Base-by-base conservation (phyloP, 176 grass and related monocot species). In the Hordeum marinum region DNA sequence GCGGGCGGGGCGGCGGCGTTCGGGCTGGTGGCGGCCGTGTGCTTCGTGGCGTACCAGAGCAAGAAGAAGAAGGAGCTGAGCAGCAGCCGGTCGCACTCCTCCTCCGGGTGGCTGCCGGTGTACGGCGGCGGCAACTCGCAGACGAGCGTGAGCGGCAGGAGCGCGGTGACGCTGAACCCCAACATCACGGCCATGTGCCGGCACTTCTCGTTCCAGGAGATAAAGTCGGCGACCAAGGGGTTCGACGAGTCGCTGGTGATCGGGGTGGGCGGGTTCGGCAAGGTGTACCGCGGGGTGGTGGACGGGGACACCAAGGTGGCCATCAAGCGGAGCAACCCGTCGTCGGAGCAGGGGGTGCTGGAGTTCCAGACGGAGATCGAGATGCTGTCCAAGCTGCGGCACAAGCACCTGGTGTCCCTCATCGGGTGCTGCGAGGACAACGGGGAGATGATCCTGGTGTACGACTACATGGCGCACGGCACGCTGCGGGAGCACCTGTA, bases 171-270 rank as follows among this genome's bases (percentile, higher is more conserved):
- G 0, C 89, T 93, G 17, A 68, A 93, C 55, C 82, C 85, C 2
- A 95, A 95, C 68, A 75, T 95, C 55, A 88, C 88, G 2, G 88
- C 91, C 21, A 93, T 95, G 48, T 95, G 94, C 35, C 88, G 91
- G 1, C 94, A 95, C 80, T 95, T 91, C 39, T 91, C 89, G 0
- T 80, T 91, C 6, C 23, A 5, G 5, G 85, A 91, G 66, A 91
- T 91, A 41, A 91, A 91, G 76, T 52, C 81, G 15, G 89, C 89
- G 5, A 91, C 89, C 3, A 79, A 84, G 75, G 79, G 66, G 69
- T 91, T 91, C 11, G 73, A 91, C 5, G 89, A 91, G 61, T 80
- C 80, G 1, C 58, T 87, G 8, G 85, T 91, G 13, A 91, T 91
- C 5, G 89, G 89, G 0, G 89, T 91, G 35, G 89, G 89, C 6